Percentiles rank a stretch among this genome's conserved stretches.
phyloP scores from a whole-genome alignment of 192 early-diverging fungal genomes.

The Dissophora ornata region DNA sequence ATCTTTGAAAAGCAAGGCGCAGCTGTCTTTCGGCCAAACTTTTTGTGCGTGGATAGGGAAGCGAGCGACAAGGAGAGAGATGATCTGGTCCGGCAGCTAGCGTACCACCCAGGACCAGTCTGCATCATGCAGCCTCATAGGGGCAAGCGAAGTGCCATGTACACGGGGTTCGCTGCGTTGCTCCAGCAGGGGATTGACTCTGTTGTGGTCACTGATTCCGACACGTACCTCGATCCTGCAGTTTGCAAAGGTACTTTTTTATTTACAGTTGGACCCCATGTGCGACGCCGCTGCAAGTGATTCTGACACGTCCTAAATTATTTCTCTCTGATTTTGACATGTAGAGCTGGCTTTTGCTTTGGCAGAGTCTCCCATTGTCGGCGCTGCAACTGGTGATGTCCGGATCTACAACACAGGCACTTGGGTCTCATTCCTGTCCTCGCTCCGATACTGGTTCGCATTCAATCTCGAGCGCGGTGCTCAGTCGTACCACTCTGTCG shows the following conservation, averaged over 20 bases:
- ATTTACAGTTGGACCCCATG: slow-evolving; percentile 4
- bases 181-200: slow-evolving; percentile 58
- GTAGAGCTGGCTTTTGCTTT: slow-evolving; percentile 64
- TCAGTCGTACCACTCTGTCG: slow-evolving; percentile 66
- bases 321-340: too few species aligned
- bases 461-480: slow-evolving; percentile 75
- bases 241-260: slow-evolving; percentile 42
- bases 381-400: slow-evolving; percentile 61
- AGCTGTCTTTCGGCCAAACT: slow-evolving; percentile 31
- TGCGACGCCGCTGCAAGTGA: too few species aligned
- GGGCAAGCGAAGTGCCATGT: slow-evolving; percentile 66
- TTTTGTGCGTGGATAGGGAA: slow-evolving; percentile 36
- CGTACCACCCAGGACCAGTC: slow-evolving; percentile 48
- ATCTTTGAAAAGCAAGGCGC: slow-evolving; percentile 40
- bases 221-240: slow-evolving; percentile 66
- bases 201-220: slow-evolving; percentile 71
- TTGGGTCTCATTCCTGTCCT: slow-evolving; percentile 68
- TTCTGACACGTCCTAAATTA: too few species aligned
- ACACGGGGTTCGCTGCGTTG: slow-evolving; percentile 62
- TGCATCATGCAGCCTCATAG: slow-evolving; percentile 65
- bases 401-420: slow-evolving; percentile 67
- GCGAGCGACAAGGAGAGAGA: slow-evolving; percentile 22
- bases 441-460: slow-evolving; percentile 73
- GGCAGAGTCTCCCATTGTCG: slow-evolving; percentile 58
- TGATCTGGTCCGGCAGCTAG: slow-evolving; percentile 36